Base-by-base conservation (phyloP, 1,284 basidiomycete species). In the Athelia sp. region DNA sequence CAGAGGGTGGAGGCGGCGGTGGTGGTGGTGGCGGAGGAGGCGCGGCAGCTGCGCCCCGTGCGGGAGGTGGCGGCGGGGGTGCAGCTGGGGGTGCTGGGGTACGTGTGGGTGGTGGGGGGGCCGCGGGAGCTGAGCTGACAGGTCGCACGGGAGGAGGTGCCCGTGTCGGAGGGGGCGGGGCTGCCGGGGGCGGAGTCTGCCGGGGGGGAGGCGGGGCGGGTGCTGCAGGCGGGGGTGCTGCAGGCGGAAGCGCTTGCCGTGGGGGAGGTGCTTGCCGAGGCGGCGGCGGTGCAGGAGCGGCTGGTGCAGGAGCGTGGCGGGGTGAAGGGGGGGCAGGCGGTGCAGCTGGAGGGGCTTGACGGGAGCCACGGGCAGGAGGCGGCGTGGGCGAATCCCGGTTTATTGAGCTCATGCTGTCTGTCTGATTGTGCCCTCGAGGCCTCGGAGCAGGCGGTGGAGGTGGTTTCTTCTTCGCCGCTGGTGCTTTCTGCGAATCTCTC, bases 371-470 rank as follows among this genome's bases (percentile, higher is more conserved):
- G 10, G 63, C 50, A 4, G 65, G 65, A 10, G 68, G 64, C 11
- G 62, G 56, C 0, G 62, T 58, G 2, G 69, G 64, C n/a, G 66
- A 8, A 21, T 40, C 36, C 19, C 36, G 6, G 6, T 40, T 6
- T 17, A 21, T 40, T 9, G 36, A 40, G 6, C 36, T 54, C 17
- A 62, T 54, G 35, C 68, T 70, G 36, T 65, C 66, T 47, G 72
- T 64, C 47, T 67, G 54, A 29, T 57, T 55, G 50, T 73, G 66
- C 3, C 54, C 52, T 46, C 59, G 53, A 52, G 71, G 59, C 35
- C 76, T 63, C 11, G 82, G 80, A 1, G 67, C 70, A 2, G 78
- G 73, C 3, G 78, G 80, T 0, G 87, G 84, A 1, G 84, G 81
- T 43, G 84, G 87, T 50, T 76, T 71, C 60, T 74, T 78, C 38